Conservation (phyloP, 2,329 filamentous ascomycete genomes). For the Paecilomyces niveus region DNA sequence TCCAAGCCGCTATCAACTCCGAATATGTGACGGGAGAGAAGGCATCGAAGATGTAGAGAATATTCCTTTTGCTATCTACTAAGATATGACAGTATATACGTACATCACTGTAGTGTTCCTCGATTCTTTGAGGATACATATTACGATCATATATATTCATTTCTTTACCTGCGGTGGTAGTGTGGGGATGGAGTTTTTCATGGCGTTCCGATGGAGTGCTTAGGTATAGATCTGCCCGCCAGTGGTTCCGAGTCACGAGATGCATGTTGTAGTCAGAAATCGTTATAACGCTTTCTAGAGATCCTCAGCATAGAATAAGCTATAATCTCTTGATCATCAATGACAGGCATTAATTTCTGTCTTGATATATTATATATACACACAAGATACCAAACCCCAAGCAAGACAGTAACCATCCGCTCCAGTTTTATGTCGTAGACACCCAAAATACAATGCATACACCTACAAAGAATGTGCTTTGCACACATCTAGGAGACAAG, state of each 20-base stretch:
- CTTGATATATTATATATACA: neutral
- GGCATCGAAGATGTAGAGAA: conserved; percentile 41
- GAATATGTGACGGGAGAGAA: conserved; percentile 60
- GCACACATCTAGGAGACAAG: neutral
- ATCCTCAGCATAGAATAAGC: neutral
- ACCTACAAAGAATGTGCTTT: neutral
- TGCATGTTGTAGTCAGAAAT: neutral
- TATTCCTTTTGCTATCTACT: neutral
- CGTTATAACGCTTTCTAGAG: neutral
- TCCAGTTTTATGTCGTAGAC: neutral
- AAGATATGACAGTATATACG: neutral
- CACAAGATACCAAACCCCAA: neutral
- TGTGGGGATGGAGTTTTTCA: neutral
- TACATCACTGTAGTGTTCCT: neutral
- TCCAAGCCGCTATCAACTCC: conserved; percentile 64
- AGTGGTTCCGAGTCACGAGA: neutral
- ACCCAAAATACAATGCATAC: neutral
- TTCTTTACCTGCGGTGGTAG: neutral
- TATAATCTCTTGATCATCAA: neutral
- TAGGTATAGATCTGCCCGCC: neutral
- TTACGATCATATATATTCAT: neutral
- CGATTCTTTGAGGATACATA: neutral
- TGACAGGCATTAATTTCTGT: neutral
- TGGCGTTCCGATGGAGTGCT: neutral
- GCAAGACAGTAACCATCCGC: neutral